Evolutionary conservation across 1,284 basidiomycete species (phyloP).

Genomic region (Pyrrhoderma noxium): DNA sequence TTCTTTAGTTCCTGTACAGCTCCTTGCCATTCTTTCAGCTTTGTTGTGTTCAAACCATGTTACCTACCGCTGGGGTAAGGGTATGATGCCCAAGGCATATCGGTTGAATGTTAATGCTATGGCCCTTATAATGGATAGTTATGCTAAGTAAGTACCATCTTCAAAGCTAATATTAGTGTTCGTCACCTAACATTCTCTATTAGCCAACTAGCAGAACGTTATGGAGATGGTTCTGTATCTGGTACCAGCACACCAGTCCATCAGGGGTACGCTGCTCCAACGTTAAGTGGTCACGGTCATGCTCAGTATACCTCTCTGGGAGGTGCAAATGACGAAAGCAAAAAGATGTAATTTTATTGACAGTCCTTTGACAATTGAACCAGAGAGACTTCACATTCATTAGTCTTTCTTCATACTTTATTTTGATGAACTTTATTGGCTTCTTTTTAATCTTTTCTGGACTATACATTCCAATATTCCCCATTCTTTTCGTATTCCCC

Average conservation of each 20-base stretch:
- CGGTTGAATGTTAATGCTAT: slow-evolving; percentile 54
- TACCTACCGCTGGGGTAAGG: slow-evolving; percentile 72
- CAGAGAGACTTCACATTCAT: too few species aligned
- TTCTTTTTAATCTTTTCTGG: too few species aligned
- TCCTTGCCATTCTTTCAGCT: slow-evolving; percentile 46
- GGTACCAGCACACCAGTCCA: slow-evolving; percentile 19
- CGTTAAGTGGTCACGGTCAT: slow-evolving; percentile 1
- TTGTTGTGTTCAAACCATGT: slow-evolving; percentile 66
- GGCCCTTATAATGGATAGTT: slow-evolving; percentile 69
- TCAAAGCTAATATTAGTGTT: neutral
- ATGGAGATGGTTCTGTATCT: slow-evolving; percentile 38
- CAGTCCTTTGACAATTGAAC: too few species aligned
- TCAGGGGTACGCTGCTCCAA: slow-evolving; percentile 21
- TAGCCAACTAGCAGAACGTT: slow-evolving; percentile 46
- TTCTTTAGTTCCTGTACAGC: slow-evolving; percentile 47
- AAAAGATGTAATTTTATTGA: neutral
- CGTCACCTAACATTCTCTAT: neutral
- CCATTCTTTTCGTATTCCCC: too few species aligned
- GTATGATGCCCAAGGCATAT: slow-evolving; percentile 70
- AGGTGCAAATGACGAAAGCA: neutral
- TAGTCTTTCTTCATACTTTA: too few species aligned
- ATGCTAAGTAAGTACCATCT: slow-evolving; percentile 45
- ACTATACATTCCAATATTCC: too few species aligned
- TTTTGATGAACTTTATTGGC: too few species aligned
- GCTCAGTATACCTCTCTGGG: neutral